Evolutionary conservation across 2,329 filamentous ascomycete genomes (phyloP).

Genomic region (Pseudocercospora pini-densiflorae): DNA sequence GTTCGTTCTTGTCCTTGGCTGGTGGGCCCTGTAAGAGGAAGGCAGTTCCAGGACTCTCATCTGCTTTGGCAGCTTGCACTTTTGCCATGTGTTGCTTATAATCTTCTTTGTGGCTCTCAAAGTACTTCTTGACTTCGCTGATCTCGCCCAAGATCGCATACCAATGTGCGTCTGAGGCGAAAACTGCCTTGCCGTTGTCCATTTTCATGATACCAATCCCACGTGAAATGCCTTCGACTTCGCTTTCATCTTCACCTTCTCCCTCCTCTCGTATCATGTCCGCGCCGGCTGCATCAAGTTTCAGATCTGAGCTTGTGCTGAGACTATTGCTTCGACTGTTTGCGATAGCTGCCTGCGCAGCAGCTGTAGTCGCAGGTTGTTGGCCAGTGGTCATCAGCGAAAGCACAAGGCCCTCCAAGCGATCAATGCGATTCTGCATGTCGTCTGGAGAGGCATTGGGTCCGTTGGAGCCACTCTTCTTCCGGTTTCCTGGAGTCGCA

Average conservation of each 20-base stretch:
- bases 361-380: constrained; percentile 60
- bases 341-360: constrained; percentile 60
- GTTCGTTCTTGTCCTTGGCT: constrained; percentile 72
- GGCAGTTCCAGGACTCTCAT: constrained; percentile 67
- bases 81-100: constrained; percentile 80
- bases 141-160: constrained; percentile 67
- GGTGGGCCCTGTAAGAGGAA: constrained; percentile 77
- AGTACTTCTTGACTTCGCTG: constrained; percentile 92
- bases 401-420: constrained; percentile 87
- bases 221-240: constrained; percentile 59
- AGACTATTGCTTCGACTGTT: constrained; percentile 47
- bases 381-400: constrained; percentile 89
- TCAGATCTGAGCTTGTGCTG: constrained; percentile 45
- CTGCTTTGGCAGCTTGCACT: constrained; percentile 69
- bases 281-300: constrained; percentile 61
- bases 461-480: constrained; percentile 60
- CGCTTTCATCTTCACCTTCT: constrained; percentile 62
- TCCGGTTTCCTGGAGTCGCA: constrained; percentile 69
- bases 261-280: constrained; percentile 59
- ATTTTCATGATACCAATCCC: constrained; percentile 59
- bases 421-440: constrained; percentile 98
- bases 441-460: constrained; percentile 73
- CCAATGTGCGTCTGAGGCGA: constrained; percentile 58
- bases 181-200: constrained; percentile 53
- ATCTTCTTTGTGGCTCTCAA: constrained; percentile 83